Evolutionary conservation across 768 basidiomycete genomes (phyloP).

Genomic region (Kwoniella dendrophila): DNA sequence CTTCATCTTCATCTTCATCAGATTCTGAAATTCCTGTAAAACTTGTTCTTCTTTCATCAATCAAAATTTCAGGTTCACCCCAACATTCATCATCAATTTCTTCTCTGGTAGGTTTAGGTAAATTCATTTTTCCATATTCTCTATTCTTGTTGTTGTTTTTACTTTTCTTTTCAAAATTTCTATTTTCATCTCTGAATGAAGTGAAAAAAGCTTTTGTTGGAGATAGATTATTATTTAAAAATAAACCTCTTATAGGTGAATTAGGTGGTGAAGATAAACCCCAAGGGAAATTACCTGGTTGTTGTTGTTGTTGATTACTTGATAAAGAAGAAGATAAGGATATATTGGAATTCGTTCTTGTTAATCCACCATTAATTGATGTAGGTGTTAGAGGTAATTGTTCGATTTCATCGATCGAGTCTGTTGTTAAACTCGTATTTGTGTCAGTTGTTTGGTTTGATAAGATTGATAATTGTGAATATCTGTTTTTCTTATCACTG

Average conservation of each 20-base stretch:
- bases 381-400: constrained; percentile 8
- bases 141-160: background rate
- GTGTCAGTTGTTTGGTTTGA: background rate
- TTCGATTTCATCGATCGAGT: background rate
- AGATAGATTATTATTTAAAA: background rate
- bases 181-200: constrained; percentile 4
- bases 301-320: background rate
- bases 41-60: background rate
- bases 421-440: background rate
- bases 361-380: background rate
- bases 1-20: background rate
- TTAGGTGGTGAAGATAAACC: constrained; percentile 14
- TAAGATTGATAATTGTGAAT: constrained; percentile 13
- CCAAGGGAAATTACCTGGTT: constrained; percentile 20
- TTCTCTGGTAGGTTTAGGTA: constrained; percentile 9
- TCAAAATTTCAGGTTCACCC: constrained; percentile 26
- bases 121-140: background rate
- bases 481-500: constrained; percentile 1
- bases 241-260: constrained; percentile 15
- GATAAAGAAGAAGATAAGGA: background rate
- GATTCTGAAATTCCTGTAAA: background rate
- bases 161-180: background rate
- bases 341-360: constrained; percentile 5
- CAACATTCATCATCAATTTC: constrained; percentile 14
- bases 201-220: constrained; percentile 4